Conservation (phyloP, 352 stramenopile genomes). For the Peronospora farinosa region DNA sequence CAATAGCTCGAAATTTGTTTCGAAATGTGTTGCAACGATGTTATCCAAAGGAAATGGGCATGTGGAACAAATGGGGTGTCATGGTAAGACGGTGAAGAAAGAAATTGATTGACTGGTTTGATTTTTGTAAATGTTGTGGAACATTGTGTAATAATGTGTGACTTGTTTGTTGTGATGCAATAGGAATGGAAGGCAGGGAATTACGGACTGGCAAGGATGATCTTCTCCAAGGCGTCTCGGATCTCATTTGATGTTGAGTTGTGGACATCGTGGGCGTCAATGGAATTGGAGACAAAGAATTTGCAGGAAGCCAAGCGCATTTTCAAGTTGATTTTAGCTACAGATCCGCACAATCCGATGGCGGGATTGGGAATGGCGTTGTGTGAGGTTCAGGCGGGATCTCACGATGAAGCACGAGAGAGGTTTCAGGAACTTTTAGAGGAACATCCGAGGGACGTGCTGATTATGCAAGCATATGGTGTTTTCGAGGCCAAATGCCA, state of each 20-base stretch:
- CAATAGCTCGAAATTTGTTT: conserved; percentile 65
- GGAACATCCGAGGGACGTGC: conserved; percentile 55
- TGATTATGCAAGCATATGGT: conserved; percentile 65
- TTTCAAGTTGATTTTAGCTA: conserved; percentile 78
- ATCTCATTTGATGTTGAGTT: conserved; percentile 66
- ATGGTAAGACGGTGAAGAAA: conserved; percentile 34
- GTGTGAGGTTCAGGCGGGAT: conserved; percentile 54
- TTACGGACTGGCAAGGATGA: conserved; percentile 76
- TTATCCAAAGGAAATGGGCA: conserved; percentile 81
- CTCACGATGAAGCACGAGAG: conserved; percentile 47
- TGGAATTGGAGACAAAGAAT: conserved; percentile 77
- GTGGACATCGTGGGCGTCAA: conserved; percentile 82
- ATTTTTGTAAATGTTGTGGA: too few species aligned
- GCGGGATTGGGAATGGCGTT: conserved; percentile 70
- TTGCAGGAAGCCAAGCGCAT: conserved; percentile 69
- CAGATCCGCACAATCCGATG: conserved; percentile 57
- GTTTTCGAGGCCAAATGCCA: conserved; percentile 74
- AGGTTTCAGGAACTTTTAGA: conserved; percentile 49
- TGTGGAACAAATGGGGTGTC: conserved; percentile 88
- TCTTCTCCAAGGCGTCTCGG: conserved; percentile 73
- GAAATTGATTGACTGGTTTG: too few species aligned
- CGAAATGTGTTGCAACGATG: conserved; percentile 71
- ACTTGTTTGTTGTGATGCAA: not conserved
- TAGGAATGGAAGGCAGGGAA: conserved; percentile 82
- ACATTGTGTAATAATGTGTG: too few species aligned